Evolutionary conservation across 129 eudicot species (phyloP).

Genomic region (Lactuca saligna): DNA sequence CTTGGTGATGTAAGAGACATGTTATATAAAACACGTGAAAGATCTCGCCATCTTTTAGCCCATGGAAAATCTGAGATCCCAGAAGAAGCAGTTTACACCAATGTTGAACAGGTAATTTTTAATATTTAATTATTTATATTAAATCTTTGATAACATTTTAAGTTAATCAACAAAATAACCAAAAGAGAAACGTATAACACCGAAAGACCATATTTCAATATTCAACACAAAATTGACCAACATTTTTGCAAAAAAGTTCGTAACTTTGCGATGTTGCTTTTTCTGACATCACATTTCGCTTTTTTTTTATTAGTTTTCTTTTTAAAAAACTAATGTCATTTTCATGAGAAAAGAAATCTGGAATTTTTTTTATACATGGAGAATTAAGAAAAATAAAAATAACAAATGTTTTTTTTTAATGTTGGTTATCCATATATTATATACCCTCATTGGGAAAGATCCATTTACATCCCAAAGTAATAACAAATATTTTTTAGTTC

Average conservation of each 20-base stretch:
- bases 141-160: too few relatives aligned
- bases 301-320: too few relatives aligned
- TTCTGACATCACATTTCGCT: background rate
- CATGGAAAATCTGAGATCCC: slow-evolving; percentile 86
- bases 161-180: background rate
- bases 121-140: background rate
- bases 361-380: background rate
- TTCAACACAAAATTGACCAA: background rate
- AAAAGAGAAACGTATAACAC: background rate
- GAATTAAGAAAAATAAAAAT: background rate
- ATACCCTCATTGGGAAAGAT: background rate
- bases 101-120: slow-evolving; percentile 69
- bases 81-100: slow-evolving; percentile 76
- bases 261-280: too few relatives aligned
- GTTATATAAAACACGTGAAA: slow-evolving; percentile 88
- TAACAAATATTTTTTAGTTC: background rate
- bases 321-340: too few relatives aligned
- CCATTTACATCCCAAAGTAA: background rate
- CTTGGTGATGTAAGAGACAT: slow-evolving; percentile 97
- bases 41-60: slow-evolving; percentile 82
- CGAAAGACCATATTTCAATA: background rate
- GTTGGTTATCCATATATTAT: background rate
- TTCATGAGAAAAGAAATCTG: too few relatives aligned
- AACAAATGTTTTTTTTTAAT: too few relatives aligned
- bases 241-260: background rate